A percentile compares a stretch with the other conserved stretches of the same genome.
phyloP scores from a whole-genome alignment of 768 basidiomycete genomes.

The Termitomyces sp. region DNA sequence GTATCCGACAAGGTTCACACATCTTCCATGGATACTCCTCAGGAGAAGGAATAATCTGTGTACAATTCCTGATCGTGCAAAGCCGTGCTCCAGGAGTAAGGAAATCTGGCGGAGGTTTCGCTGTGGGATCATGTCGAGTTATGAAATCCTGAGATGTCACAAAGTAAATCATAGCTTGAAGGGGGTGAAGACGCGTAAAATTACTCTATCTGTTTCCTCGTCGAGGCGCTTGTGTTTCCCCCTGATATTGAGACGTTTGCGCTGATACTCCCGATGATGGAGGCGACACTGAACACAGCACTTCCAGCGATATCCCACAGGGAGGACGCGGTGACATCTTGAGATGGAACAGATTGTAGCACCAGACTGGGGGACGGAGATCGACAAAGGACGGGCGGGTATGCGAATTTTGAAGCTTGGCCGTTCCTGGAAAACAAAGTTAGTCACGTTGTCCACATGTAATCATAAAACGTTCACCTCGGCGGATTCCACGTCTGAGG shows the following conservation, averaged over 20 bases:
- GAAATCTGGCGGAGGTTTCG: not conserved
- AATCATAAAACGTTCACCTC: conserved; percentile 1
- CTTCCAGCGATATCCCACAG: conserved; percentile 35
- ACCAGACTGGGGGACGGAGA: conserved; percentile 5
- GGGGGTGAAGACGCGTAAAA: not conserved
- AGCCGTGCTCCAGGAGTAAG: conserved; percentile 32
- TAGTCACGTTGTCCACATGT: not conserved
- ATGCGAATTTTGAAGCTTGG: conserved; percentile 33
- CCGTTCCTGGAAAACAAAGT: not conserved
- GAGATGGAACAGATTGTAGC: conserved; percentile 26
- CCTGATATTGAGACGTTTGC: conserved; percentile 26
- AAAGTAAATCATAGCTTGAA: not conserved
- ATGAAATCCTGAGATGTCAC: not conserved
- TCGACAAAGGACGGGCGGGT: conserved; percentile 21
- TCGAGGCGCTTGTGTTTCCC: conserved; percentile 21
- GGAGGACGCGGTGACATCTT: conserved; percentile 31
- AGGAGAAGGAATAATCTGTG: conserved; percentile 30
- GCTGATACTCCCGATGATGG: conserved; percentile 33
- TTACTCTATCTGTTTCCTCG: conserved; percentile 14
- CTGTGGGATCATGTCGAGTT: not conserved
- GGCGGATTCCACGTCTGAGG: conserved; percentile 4
- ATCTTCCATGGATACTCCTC: conserved; percentile 38
- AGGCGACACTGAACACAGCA: conserved; percentile 39
- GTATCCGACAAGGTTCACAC: conserved; percentile 36
- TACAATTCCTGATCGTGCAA: conserved; percentile 33